Base-by-base conservation (phyloP, 2,329 filamentous ascomycete species). In the Raffaelea arxii region DNA sequence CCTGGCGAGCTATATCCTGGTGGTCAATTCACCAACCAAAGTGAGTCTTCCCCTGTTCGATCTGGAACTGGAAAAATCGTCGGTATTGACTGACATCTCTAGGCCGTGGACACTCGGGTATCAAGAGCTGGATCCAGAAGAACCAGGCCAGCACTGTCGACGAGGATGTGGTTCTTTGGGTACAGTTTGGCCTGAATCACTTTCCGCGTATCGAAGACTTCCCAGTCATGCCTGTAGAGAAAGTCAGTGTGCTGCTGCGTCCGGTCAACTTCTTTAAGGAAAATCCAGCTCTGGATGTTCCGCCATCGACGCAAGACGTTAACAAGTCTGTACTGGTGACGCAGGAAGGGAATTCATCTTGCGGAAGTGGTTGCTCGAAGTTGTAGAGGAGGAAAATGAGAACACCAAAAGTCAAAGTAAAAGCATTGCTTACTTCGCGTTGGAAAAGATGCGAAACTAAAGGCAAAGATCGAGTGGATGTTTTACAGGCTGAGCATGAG, bases 211-310 rank as follows among this genome's bases (percentile, higher is more conserved):
- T 75, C 10, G 80, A 84, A 53, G 80, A 84, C 55, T 84, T 80
- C 66, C 80, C 78, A 0, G 76, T 83, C 6, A 84, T 84, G 81
- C 80, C 79, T 0, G 71, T 66, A 49, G 80, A 84, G 55, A 72
- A 65, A 43, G 62, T 77, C 52, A 63, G 62, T 46, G 69, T 77
- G 0, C 58, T 61, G 0, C 56, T 77, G 38, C 75, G 73, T 54
- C 72, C 74, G 0, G 66, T 71, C 1, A 75, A 77, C 50, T 76
- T 77, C 56, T 76, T 75, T 51, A 58, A 62, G 1, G 63, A 65
- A 6, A 75, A 75, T 44, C 73, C 71, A 0, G 69, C 64, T 0
- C 44, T 74, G 11, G 71, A 77, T 53, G 69, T 76, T 1, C 65
- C 69, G 0, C 62, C 65, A 3, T 66, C 65, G 1, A 62, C 51